Percentiles rank a stretch among this genome's conserved stretches.
phyloP scores from a whole-genome alignment of 2,329 filamentous ascomycete species.

The Colletotrichum viniferum region DNA sequence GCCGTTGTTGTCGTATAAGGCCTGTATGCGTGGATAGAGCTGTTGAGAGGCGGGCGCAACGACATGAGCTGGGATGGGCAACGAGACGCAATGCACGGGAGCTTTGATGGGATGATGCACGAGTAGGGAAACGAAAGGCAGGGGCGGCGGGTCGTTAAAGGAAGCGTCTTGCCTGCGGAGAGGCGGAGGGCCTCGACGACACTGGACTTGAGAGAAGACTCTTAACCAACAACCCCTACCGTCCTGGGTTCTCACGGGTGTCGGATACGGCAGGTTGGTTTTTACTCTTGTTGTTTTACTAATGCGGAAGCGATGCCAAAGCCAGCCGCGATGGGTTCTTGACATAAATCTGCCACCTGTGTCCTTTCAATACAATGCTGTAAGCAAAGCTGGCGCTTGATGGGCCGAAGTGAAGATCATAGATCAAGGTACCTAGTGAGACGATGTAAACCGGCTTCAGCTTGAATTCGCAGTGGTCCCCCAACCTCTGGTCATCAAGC shows the following conservation, averaged over 20 bases:
- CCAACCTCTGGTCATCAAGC: no score
- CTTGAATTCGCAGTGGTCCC: not conserved
- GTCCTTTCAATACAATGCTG: not conserved
- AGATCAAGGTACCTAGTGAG: not conserved
- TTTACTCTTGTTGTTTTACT: constrained; percentile 5
- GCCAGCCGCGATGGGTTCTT: not conserved
- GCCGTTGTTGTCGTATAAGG: not conserved
- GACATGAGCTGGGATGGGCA: not conserved
- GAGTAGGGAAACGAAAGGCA: not conserved
- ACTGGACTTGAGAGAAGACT: constrained; percentile 13
- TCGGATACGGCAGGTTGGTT: constrained; percentile 4
- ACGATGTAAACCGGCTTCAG: not conserved
- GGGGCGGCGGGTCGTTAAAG: not conserved
- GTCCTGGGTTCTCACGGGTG: not conserved
- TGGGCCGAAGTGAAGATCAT: not conserved
- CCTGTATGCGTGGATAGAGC: not conserved
- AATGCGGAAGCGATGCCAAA: constrained; percentile 5
- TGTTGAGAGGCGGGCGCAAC: not conserved
- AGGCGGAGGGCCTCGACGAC: not conserved
- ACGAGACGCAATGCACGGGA: not conserved
- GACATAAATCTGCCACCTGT: not conserved
- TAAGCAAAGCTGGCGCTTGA: not conserved
- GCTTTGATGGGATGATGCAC: constrained; percentile 9
- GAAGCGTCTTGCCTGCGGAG: not conserved
- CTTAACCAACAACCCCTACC: constrained; percentile 3